These are phyloP conservation scores for Pythium plurisporium DNA, from an alignment of 352 stramenopile genomes.

Conservation along the genomic window DNA sequence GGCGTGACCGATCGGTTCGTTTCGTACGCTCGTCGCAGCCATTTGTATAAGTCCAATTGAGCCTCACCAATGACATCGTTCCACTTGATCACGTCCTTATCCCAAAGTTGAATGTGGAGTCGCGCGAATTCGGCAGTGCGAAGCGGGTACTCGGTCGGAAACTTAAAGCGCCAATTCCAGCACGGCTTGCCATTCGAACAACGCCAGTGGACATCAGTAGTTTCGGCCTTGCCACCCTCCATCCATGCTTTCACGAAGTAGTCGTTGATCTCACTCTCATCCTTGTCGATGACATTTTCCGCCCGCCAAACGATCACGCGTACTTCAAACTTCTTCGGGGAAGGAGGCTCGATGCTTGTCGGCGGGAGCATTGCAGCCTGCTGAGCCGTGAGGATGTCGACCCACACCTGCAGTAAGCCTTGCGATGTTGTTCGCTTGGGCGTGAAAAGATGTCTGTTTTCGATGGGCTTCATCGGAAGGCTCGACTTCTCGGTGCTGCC, in stretches of 20 bases:
- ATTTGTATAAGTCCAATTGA: constrained; percentile 83
- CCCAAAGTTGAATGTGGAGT: constrained; percentile 90
- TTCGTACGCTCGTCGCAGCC: constrained; percentile 61
- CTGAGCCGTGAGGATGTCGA: constrained; percentile 85
- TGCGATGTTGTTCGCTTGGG: constrained; percentile 66
- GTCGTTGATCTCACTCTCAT: constrained; percentile 84
- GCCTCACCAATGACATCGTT: constrained; percentile 88
- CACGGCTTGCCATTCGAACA: constrained; percentile 86
- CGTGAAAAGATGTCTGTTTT: constrained; percentile 84
- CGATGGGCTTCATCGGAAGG: constrained; percentile 75
- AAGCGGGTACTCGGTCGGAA: constrained; percentile 78
- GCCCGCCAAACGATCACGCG: constrained; percentile 88
- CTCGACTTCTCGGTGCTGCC: constrained; percentile 18
- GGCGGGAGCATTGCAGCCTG: constrained; percentile 58
- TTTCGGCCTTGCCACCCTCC: constrained; percentile 49
- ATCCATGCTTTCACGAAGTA: constrained; percentile 92
- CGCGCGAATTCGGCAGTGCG: constrained; percentile 76
- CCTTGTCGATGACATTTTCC: constrained; percentile 74
- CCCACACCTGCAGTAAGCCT: constrained; percentile 74
- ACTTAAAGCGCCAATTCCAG: constrained; percentile 92
- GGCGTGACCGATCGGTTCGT: constrained; percentile 49
- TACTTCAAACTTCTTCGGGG: constrained; percentile 76
- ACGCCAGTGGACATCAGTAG: constrained; percentile 90
- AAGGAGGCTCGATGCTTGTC: constrained; percentile 66
- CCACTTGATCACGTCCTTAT: constrained; percentile 92